Base-by-base conservation (phyloP, 2,329 filamentous ascomycete species). In the Fusarium globosum region DNA sequence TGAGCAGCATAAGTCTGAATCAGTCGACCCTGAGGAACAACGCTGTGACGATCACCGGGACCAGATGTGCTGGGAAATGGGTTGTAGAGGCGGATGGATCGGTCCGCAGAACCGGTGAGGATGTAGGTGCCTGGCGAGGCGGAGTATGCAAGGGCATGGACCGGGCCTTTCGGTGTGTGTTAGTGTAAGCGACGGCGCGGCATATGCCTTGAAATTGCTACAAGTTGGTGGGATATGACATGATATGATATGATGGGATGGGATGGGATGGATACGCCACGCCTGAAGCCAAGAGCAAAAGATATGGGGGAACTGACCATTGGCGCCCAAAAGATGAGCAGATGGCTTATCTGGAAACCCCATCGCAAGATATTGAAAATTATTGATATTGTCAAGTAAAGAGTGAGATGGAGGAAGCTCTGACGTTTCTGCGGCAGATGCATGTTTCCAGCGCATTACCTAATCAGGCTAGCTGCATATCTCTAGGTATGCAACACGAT, bases 1-100 rank as follows among this genome's bases (percentile, higher is more conserved):
- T 99, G 96, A 6, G 93, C 94, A 41, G 91, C 86, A 84, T 97
- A 99, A 41, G 91, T 93, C 83, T 98, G 95, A 79, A 99, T 94
- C 7, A 96, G 91, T 4, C 86, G 85, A 74, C 87, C 88, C 67
- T 87, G 80, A 2, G 87, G 86, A 11, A 84, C 4, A 12, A 84
- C 3, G 74, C 42, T 7, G 73, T 73, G 80, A 30, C 73, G 68
- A 43, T 75, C 65, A 38, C 78, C 76, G 2, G 77, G 73, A 79
- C 72, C 83, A 70, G 71, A 84, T 79, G 80, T 81, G 68, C 84
- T 86, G 60, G 89, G 87, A 58, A 86, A 85, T 3, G 93, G 92
- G 82, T 97, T 97, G 86, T 95, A 97, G 45, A 98, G 91, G 64
- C 95, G 92, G 80, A 98, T 91, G 21, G 90, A 88, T 71, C 95